Conservation (phyloP, 164 flowering plant species). For the Tetracentron sinense region DNA sequence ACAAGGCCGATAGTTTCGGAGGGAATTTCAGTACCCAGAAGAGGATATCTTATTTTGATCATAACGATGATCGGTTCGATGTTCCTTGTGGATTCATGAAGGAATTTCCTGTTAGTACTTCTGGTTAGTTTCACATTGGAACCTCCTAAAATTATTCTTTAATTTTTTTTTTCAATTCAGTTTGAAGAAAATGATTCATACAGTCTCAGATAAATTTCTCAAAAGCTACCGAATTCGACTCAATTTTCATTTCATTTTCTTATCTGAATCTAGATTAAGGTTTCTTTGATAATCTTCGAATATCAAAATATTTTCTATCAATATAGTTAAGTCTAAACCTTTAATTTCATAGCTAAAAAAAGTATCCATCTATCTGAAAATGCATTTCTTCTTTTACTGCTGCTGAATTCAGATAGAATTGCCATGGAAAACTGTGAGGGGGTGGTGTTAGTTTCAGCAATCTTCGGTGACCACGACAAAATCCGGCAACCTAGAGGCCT, state of each 20-base stretch:
- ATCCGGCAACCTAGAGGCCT: constrained; percentile 83
- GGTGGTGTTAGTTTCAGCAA: constrained; percentile 80
- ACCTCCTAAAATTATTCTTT: not conserved
- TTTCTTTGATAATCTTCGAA: too few relatives aligned
- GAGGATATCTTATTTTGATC: constrained; percentile 59
- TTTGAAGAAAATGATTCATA: too few relatives aligned
- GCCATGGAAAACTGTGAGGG: constrained; percentile 74
- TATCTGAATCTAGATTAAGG: too few relatives aligned
- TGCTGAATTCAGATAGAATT: constrained; percentile 42
- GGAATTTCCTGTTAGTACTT: constrained; percentile 48
- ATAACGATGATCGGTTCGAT: constrained; percentile 23
- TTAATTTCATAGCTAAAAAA: not conserved
- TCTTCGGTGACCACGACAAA: constrained; percentile 87
- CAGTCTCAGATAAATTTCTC: too few relatives aligned
- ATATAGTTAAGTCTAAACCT: too few relatives aligned
- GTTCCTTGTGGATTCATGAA: constrained; percentile 87
- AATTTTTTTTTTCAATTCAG: too few relatives aligned
- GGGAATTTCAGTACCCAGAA: constrained; percentile 58
- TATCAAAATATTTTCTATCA: too few relatives aligned
- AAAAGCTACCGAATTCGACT: not conserved
- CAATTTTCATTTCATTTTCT: too few relatives aligned
- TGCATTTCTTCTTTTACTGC: not conserved
- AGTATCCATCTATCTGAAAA: not conserved
- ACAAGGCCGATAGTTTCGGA: constrained; percentile 40
- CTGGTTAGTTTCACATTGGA: constrained; percentile 39